A percentile compares a stretch with the other conserved stretches of the same genome.
Evolutionary conservation across 345 rosid species (phyloP).

Genomic region (Melaleuca alternifolia): DNA sequence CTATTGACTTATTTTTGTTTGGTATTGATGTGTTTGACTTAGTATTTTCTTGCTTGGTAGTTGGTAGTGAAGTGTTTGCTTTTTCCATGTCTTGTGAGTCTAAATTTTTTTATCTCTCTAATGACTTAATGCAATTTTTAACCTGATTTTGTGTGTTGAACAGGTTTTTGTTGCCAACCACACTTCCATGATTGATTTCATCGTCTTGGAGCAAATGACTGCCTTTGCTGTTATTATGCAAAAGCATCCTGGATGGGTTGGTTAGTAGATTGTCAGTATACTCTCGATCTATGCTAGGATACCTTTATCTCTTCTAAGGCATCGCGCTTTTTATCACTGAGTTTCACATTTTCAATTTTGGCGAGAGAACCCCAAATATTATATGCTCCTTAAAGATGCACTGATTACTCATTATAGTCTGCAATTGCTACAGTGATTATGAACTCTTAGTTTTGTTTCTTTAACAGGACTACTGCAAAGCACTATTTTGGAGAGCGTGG

Average conservation of each 20-base stretch:
- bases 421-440: background rate
- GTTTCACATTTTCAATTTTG: background rate
- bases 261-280: constrained; percentile 30
- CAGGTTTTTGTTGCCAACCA: constrained; percentile 99
- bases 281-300: background rate
- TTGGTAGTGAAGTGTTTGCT: background rate
- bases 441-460: background rate
- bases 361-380: background rate
- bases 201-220: constrained; percentile 92
- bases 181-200: constrained; percentile 99
- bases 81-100: background rate
- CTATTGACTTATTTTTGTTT: background rate
- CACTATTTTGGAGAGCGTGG: constrained; percentile 91
- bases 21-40: background rate
- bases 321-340: background rate
- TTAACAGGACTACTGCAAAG: constrained; percentile 76
- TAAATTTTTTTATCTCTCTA: background rate
- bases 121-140: background rate
- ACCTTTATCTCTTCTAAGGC: background rate
- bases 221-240: constrained; percentile 99
- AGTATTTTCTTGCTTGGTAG: background rate
- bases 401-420: background rate
- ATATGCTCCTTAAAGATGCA: background rate
- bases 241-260: constrained; percentile 99
- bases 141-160: constrained; percentile 5